Base-by-base conservation (phyloP, 1,284 basidiomycete species). In the Papiliotrema laurentii region DNA sequence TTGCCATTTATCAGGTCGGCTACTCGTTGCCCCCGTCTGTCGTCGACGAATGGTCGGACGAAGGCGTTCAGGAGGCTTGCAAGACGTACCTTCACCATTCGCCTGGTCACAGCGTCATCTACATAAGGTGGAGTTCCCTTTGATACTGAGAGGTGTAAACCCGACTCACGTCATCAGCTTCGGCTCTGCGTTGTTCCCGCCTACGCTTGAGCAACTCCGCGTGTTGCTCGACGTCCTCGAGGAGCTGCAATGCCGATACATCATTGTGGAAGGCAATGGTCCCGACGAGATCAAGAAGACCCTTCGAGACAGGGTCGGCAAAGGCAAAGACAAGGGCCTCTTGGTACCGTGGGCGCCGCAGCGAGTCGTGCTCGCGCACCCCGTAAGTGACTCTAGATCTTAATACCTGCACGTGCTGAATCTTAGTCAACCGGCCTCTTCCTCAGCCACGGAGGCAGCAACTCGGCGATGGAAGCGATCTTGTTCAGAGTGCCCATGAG, bases 171-270 rank as follows among this genome's bases (percentile, higher is more conserved):
- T n/a, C n/a, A n/a, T n/a, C n/a, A n/a, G n/a, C n/a, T 50, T 50
- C 25, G 49, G 49, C 11, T 45, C 49, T 27, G 33, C 33, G 16
- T 10, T 45, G 10, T 50, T 19, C 35, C 39, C 49, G 14, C 49
- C 49, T 14, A 45, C 35, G 11, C n/a, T 35, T 11, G 22, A 45
- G 11, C 49, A 50, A 31, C 26, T 50, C 43, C n/a, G 24, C 27
- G 21, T 45, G 16, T 31, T 50, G 11, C 43, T 50, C 25, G 42
- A 45, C n/a, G 43, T 45, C 5, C 37, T 50, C 26, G 49, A 50
- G 36, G 34, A 36, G 14, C 36, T 50, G 16, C 11, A 21, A 10
- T 27, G n/a, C 42, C n/a, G n/a, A n/a, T n/a, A n/a, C n/a, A n/a
- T 45, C 24, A 27, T 50, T n/a, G 37, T 30, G 13, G 26, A 34